Percentiles rank a stretch among this genome's conserved stretches.
Evolutionary conservation across 2,329 filamentous ascomycete species (phyloP).

Genomic region (Aspergillus fumigatus): DNA sequence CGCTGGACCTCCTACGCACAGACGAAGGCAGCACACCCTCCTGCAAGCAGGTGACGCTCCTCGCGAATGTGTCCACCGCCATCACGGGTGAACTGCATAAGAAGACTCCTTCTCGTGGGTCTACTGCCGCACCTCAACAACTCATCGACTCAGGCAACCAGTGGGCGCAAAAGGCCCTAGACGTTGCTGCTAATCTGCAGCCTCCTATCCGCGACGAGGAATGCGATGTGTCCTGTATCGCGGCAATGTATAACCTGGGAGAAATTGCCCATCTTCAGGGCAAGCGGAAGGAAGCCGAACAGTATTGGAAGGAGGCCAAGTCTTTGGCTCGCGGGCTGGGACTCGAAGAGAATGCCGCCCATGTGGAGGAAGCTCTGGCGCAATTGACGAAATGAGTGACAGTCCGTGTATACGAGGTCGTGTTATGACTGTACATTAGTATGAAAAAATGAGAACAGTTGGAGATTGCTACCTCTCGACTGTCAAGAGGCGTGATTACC

Average conservation of each 20-base stretch:
- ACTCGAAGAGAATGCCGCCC: slow-evolving; percentile 29
- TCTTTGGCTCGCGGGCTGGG: slow-evolving; percentile 49
- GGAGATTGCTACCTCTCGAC: no score
- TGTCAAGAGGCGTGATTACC: background rate
- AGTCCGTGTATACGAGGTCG: no score
- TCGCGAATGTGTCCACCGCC: slow-evolving; percentile 55
- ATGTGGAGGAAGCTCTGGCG: slow-evolving; percentile 28
- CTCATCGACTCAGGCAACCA: slow-evolving; percentile 66
- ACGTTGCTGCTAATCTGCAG: slow-evolving; percentile 60
- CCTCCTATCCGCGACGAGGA: slow-evolving; percentile 67
- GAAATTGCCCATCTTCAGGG: slow-evolving; percentile 76
- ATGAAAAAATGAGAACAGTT: background rate
- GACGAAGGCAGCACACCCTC: slow-evolving; percentile 42
- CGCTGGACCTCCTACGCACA: slow-evolving; percentile 62
- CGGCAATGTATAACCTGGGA: slow-evolving; percentile 79
- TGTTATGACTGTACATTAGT: background rate
- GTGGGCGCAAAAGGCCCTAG: slow-evolving; percentile 76
- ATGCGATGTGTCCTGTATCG: slow-evolving; percentile 78
- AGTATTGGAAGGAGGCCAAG: slow-evolving; percentile 65
- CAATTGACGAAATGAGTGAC: slow-evolving; percentile 21
- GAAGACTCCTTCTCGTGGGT: slow-evolving; percentile 23
- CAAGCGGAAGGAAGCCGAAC: slow-evolving; percentile 59
- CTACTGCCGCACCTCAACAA: slow-evolving; percentile 52
- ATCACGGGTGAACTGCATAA: slow-evolving; percentile 31
- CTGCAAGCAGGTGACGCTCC: slow-evolving; percentile 74